Conservation (phyloP, 2,329 filamentous ascomycete species). For the Microsporum audouinii region DNA sequence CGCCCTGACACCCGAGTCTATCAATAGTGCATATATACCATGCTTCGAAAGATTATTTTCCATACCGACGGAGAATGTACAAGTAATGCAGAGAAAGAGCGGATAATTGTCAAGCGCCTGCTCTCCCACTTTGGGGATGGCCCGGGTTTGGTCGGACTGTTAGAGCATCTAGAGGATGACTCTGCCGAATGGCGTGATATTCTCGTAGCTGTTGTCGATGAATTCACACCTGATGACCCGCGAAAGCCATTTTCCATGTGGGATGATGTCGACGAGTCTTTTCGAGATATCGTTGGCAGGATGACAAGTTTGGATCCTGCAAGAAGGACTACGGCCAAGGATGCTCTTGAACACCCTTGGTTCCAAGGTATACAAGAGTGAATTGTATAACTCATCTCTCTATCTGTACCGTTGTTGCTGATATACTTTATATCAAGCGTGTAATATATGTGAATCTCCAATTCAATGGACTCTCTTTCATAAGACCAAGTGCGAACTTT, state of each 20-base stretch:
- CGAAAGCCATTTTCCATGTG: not conserved
- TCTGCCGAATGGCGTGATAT: not conserved
- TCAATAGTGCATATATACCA: not conserved
- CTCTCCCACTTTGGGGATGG: constrained; percentile 9
- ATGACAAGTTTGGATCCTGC: not conserved
- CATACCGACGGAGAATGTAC: not conserved
- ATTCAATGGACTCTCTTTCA: too few species aligned
- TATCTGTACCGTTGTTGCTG: too few species aligned
- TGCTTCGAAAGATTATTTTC: not conserved
- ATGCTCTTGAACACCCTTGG: not conserved
- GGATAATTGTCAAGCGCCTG: constrained; percentile 4
- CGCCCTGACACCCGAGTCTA: not conserved
- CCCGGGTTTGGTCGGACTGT: not conserved
- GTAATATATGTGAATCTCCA: too few species aligned
- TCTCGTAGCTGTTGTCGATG: not conserved
- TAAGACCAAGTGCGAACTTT: too few species aligned
- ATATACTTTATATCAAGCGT: too few species aligned
- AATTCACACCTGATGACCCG: not conserved
- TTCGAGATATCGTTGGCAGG: not conserved
- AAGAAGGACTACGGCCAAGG: not conserved
- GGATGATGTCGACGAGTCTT: not conserved
- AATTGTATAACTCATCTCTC: constrained; percentile 20
- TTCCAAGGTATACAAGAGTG: constrained; percentile 16
- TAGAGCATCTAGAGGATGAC: not conserved
- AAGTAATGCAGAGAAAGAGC: constrained; percentile 4